Evolutionary conservation across 148 eudicot species (phyloP).

Genomic region (Cornus controversa): DNA sequence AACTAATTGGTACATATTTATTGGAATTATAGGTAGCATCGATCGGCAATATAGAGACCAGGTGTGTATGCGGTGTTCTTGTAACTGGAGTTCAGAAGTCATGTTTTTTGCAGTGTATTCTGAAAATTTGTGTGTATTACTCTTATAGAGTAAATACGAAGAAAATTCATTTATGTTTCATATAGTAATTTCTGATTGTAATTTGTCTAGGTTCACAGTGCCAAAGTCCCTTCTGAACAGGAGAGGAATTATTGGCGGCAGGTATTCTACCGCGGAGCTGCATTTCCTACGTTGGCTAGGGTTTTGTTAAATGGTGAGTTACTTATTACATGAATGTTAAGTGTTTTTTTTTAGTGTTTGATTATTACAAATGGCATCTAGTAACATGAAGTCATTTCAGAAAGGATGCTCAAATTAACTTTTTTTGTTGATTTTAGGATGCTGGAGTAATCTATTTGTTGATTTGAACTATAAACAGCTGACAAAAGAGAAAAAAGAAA

Average conservation of each 20-base stretch:
- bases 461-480: background rate
- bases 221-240: conserved; percentile 31
- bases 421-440: background rate
- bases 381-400: background rate
- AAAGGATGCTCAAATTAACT: background rate
- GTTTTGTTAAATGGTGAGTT: conserved; percentile 63
- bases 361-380: background rate
- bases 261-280: conserved; percentile 68
- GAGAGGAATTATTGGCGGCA: conserved; percentile 56
- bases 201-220: conserved; percentile 41
- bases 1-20: conserved; percentile 1
- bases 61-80: conserved; percentile 34
- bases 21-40: conserved; percentile 48
- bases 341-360: conserved; percentile 1
- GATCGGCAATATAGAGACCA: conserved; percentile 54
- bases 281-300: conserved; percentile 71
- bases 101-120: background rate
- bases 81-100: background rate
- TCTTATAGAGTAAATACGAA: background rate
- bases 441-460: background rate
- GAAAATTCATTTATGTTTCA: background rate
- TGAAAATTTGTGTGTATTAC: background rate
- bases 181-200: conserved; percentile 6
- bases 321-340: background rate
- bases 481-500: background rate